These are phyloP conservation scores for Cucumis sativus DNA, from an alignment of 306 rosid species.

Conservation along the genomic window Cucumber_9930_V3 NC_026661.2:2017001-2017500, in stretches of 20 bases:
- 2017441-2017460: background rate
- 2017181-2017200: constrained; percentile 2
- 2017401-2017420: background rate
- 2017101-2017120: background rate
- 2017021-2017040: background rate
- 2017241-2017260: constrained; percentile 5
- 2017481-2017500: too few relatives aligned
- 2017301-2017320: constrained; percentile 9
- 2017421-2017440: background rate
- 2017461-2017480: background rate
- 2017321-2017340: constrained; percentile 4
- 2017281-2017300: background rate
- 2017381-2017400: background rate
- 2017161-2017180: constrained; percentile 1
- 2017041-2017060: background rate
- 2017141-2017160: background rate
- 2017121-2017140: background rate
- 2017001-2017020: constrained; percentile 38
- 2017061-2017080: background rate
- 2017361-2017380: background rate
- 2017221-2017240: background rate
- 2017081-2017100: background rate
- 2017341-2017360: constrained; percentile 3
- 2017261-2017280: constrained; percentile 7
- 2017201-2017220: constrained; percentile 9